Evolutionary conservation across 2,329 filamentous ascomycete species (phyloP), one percentile per base, ranked within the genome.

Genomic region (Aspergillus brasiliensis): DNA sequence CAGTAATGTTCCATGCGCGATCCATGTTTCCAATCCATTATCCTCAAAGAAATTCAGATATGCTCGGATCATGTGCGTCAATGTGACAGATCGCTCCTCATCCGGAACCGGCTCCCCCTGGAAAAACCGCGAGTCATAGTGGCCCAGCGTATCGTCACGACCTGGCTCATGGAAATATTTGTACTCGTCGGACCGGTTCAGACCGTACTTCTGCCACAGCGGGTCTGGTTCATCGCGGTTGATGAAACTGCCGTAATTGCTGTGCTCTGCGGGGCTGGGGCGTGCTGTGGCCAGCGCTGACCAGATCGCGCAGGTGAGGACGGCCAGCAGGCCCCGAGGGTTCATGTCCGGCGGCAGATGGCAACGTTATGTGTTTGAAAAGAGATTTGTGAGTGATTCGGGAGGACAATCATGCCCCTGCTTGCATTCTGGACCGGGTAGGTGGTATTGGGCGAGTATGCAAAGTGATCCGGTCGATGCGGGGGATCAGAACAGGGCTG

Each of bases 1-100:
- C 21, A 96, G 80, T 52, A 95, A 78, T 4, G 91, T 92, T 51
- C 91, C 91, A 74, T 96, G 91, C 40, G 91, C 91, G 60, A 96
- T 86, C 91, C 91, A 95, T 0, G 91, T 94, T 76, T 94, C 90
- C 62, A 92, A 77, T 6, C 86, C 84, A 56, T 88, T 81, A 17
- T 84, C 80, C 47, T 81, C 79, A 74, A 91, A 89, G 58, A 85
- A 87, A 48, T 82, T 81, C 47, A 95, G 82, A 77, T 95, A 95
- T 54, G 90, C 88, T 63, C 87, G 85, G 65, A 92, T 84, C 65
- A 95, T 86, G 73, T 90, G 83, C 52, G 83, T 82, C 58, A 94
- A 83, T 5, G 86, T 86, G 27, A 84, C 79, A n/a, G 83, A 82
- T 69, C 90, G 86, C 64, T 88, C 84, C 40, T 85, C 84, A 75